Conservation (phyloP, 352 stramenopile genomes). For the Phytopythium ostracodes region DNA sequence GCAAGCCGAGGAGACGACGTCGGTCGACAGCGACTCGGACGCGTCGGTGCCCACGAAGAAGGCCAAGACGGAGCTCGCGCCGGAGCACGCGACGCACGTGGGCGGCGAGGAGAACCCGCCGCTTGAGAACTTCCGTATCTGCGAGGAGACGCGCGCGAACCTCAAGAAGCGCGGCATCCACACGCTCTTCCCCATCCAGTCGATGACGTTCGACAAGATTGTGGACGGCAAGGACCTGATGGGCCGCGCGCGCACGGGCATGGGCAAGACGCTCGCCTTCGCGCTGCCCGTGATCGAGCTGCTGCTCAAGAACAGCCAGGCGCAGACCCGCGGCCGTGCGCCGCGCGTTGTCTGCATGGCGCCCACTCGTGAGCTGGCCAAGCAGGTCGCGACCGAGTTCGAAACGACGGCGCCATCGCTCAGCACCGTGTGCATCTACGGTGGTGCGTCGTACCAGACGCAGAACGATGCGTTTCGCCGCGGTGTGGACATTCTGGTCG, state of each 20-base stretch:
- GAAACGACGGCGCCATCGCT: constrained; percentile 75
- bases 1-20: constrained; percentile 35
- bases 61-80: constrained; percentile 19
- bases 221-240: constrained; percentile 96
- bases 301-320: constrained; percentile 82
- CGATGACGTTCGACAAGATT: constrained; percentile 95
- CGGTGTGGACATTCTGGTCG: constrained; percentile 91
- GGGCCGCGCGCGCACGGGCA: constrained; percentile 95
- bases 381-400: constrained; percentile 94
- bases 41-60: constrained; percentile 24
- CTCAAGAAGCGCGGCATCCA: constrained; percentile 79
- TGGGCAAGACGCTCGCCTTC: constrained; percentile 99
- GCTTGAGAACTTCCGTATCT: constrained; percentile 71
- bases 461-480: constrained; percentile 88
- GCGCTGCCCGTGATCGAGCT: constrained; percentile 94
- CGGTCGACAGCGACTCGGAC: constrained; percentile 53
- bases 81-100: constrained; percentile 29
- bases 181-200: constrained; percentile 91
- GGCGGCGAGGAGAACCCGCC: constrained; percentile 60
- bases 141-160: constrained; percentile 46
- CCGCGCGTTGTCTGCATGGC: constrained; percentile 96
- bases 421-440: constrained; percentile 90
- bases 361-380: constrained; percentile 96
- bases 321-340: constrained; percentile 57
- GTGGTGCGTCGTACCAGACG: constrained; percentile 85